A percentile compares a stretch with the other conserved stretches of the same genome.
phyloP scores from a whole-genome alignment of 495 filamentous ascomycete species.

The Hypoxylon fuscum region DNA sequence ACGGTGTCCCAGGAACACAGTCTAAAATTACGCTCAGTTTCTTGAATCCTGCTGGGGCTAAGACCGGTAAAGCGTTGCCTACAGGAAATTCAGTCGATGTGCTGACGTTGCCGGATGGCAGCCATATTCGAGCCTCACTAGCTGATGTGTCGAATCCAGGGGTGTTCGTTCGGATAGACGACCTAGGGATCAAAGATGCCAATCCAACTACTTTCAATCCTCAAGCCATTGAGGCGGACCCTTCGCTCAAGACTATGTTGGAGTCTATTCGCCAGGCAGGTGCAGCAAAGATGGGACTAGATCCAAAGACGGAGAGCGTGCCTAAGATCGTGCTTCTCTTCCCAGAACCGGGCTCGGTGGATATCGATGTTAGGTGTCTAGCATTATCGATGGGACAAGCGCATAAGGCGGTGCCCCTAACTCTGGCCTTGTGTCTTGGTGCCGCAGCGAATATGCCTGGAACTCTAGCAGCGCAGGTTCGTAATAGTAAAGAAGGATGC shows the following conservation, averaged over 20 bases:
- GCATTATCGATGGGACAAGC: conserved; percentile 65
- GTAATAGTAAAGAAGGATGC: conserved; percentile 37
- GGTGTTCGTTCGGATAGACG: conserved; percentile 66
- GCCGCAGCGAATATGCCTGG: conserved; percentile 62
- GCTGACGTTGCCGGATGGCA: conserved; percentile 62
- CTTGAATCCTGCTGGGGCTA: conserved; percentile 70
- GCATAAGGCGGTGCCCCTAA: conserved; percentile 71
- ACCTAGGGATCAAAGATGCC: conserved; percentile 53
- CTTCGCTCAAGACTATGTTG: conserved; percentile 58
- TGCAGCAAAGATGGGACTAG: conserved; percentile 70
- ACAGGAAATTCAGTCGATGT: conserved; percentile 66
- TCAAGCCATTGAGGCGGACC: conserved; percentile 58
- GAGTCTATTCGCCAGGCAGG: conserved; percentile 69
- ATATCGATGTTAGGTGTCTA: conserved; percentile 57
- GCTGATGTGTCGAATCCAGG: conserved; percentile 73
- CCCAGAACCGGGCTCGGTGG: conserved; percentile 15
- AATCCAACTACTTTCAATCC: conserved; percentile 58
- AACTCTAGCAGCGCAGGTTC: conserved; percentile 54
- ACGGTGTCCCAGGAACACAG: conserved; percentile 70
- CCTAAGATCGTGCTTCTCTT: conserved; percentile 75
- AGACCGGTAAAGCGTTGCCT: conserved; percentile 71
- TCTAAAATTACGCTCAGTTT: conserved; percentile 69
- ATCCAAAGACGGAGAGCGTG: conserved; percentile 63
- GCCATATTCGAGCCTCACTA: conserved; percentile 56
- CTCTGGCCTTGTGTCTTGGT: conserved; percentile 68